phyloP scores from a whole-genome alignment of 169 alveolate species.

The Eimeria acervulina region DNA sequence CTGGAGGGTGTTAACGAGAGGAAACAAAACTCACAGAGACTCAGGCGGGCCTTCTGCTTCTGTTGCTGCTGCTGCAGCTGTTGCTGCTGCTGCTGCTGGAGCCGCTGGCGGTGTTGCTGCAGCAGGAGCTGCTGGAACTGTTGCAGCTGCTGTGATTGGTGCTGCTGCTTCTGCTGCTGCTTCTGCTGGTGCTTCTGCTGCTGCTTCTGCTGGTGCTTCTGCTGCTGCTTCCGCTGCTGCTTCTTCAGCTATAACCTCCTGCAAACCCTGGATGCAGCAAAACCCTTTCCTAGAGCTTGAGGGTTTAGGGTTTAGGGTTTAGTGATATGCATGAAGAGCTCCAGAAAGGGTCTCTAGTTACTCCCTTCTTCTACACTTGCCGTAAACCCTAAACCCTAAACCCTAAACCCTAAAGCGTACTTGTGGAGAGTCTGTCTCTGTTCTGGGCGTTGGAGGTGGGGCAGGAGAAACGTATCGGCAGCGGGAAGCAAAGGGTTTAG shows the following conservation, averaged over 20 bases:
- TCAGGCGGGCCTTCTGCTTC: no score
- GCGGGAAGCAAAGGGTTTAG: no score
- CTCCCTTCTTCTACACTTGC: not conserved
- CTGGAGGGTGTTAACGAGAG: not conserved
- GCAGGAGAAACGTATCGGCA: no score
- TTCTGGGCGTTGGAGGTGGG: no score
- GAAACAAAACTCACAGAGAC: not conserved
- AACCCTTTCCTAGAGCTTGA: not conserved
- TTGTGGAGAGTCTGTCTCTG: no score
- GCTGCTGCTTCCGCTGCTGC: no score
- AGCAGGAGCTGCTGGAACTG: not conserved
- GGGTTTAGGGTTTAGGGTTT: constrained; percentile 42
- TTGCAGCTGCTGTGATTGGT: not conserved
- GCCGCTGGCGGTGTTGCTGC: not conserved
- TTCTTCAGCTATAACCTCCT: no score
- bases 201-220: not conserved
- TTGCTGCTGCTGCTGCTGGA: not conserved
- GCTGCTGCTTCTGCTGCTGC: not conserved
- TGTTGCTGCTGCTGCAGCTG: not conserved
- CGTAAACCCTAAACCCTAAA: constrained; percentile 16
- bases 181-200: not conserved
- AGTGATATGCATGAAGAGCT: not conserved
- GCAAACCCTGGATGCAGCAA: no score
- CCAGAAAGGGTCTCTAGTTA: not conserved
- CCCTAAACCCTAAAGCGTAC: not conserved